Conservation (phyloP, 805 yeast species). For the Candida tallmaniae region DNA sequence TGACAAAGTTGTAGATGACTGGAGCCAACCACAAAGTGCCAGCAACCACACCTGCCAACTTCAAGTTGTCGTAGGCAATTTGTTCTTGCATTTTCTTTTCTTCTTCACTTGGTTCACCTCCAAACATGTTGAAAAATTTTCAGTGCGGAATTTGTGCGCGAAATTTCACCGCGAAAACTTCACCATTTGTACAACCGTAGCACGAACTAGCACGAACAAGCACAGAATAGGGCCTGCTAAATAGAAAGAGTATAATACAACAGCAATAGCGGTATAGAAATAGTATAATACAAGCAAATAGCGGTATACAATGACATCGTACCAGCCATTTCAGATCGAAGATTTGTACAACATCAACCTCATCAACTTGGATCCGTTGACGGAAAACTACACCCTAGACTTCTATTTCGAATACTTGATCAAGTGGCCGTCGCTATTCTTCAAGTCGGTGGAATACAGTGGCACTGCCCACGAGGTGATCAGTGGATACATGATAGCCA, state of each 20-base stretch:
- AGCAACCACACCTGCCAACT: constrained; percentile 58
- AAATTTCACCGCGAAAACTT: too few relatives aligned
- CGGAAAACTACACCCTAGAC: constrained; percentile 83
- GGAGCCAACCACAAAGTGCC: constrained; percentile 61
- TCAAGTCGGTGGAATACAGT: constrained; percentile 49
- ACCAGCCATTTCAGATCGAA: constrained; percentile 82
- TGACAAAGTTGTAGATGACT: constrained; percentile 49
- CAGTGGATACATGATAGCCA: constrained; percentile 90
- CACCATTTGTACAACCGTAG: too few relatives aligned
- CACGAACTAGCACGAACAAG: too few relatives aligned
- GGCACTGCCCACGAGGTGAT: constrained; percentile 33
- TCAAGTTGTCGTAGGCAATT: constrained; percentile 55
- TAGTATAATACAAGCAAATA: too few relatives aligned
- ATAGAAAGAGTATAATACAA: too few relatives aligned
- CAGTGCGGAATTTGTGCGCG: too few relatives aligned
- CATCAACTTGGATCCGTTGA: constrained; percentile 81
- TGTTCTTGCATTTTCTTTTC: constrained; percentile 64
- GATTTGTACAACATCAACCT: constrained; percentile 72
- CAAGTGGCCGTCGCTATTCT: constrained; percentile 86
- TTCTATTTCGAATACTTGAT: constrained; percentile 82
- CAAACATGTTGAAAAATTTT: constrained; percentile 30
- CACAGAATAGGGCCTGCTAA: too few relatives aligned
- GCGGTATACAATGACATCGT: constrained; percentile 83
- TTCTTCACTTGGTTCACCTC: constrained; percentile 58
- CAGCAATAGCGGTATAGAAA: too few relatives aligned